phyloP scores from a whole-genome alignment of 1,284 basidiomycete genomes.

The Puccinia horiana region DNA sequence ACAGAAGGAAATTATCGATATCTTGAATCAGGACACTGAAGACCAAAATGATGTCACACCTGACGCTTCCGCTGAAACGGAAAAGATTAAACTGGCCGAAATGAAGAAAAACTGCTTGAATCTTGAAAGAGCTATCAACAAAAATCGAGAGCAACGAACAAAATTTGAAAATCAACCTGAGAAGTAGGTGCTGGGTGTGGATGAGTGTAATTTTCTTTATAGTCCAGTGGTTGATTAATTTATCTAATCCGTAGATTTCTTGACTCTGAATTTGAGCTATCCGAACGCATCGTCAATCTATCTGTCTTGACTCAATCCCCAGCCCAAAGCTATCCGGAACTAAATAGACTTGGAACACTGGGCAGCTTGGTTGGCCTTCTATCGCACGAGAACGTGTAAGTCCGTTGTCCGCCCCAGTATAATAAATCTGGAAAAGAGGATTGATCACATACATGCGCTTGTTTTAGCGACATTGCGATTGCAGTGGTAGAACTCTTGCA shows the following conservation, averaged over 20 bases:
- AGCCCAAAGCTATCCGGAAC: slow-evolving; percentile 79
- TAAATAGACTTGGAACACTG: slow-evolving; percentile 74
- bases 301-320: slow-evolving; percentile 87
- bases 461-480: slow-evolving; percentile 92
- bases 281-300: slow-evolving; percentile 74
- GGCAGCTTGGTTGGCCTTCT: slow-evolving; percentile 76
- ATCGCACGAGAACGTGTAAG: slow-evolving; percentile 57
- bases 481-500: slow-evolving; percentile 87
- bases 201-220: not conserved
- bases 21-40: slow-evolving; percentile 33
- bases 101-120: slow-evolving; percentile 74
- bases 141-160: slow-evolving; percentile 84
- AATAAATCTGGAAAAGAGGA: not conserved
- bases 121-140: slow-evolving; percentile 84
- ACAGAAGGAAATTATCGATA: slow-evolving; percentile 44
- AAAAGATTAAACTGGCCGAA: slow-evolving; percentile 69
- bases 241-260: slow-evolving; percentile 73
- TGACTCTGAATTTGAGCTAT: slow-evolving; percentile 93
- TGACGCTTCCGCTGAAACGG: slow-evolving; percentile 55
- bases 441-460: slow-evolving; percentile 63
- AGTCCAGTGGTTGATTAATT: not conserved
- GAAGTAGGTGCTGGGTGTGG: slow-evolving; percentile 51
- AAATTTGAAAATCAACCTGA: slow-evolving; percentile 57
- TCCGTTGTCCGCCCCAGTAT: not conserved
- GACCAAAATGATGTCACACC: slow-evolving; percentile 4